Evolutionary conservation across 352 stramenopile species (phyloP), one percentile per base, ranked within the genome.

Genomic region (Phytopythium oedochilum): DNA sequence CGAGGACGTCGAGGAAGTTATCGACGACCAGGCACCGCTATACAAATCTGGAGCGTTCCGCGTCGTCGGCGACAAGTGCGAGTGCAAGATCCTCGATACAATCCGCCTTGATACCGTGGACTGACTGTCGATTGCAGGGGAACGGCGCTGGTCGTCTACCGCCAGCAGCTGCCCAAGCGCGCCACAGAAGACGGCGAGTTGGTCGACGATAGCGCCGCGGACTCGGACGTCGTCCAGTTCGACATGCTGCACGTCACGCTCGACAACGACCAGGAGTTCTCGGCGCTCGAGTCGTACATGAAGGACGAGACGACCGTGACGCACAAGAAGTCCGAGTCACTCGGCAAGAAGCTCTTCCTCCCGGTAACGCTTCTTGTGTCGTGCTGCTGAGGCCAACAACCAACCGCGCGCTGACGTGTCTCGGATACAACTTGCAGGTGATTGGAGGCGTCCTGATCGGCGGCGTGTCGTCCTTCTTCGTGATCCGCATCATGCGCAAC

Each of bases 401-500:
- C 20, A 15, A 10, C 11, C 8, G 39, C 9, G 7, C 12, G 44
- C 44, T 51, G 9, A 51, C 44, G 11, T 29, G 11, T 35, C 40
- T 35, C 17, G 2, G 10, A 8, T 48, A 5, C 10, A 26, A 22
- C 15, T 0, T n/a, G 6, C 12, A 67, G 66, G 64, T 85, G 5
- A 68, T 89, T 20, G 57, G 66, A 25, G 81, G 81, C 48, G 74
- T 88, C 3, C 31, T 91, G 9, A 75, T 91, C 44, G 81, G 81
- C 18, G 78, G 81, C 25, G 55, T 91, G 17, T 68, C 73, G 22
- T 84, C 78, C 29, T 91, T 89, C 64, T 77, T 88, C 34, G 59
- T 82, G 23, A 87, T 91, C 53, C 81, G 81, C 23, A 88, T 91
- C 52, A 56, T 91, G 36, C 81, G 76, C 55, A 89, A 89, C 59